A percentile compares a stretch with the other conserved stretches of the same genome.
Evolutionary conservation across 2,329 filamentous ascomycete species (phyloP).

Genomic region (Fusarium sp.): DNA sequence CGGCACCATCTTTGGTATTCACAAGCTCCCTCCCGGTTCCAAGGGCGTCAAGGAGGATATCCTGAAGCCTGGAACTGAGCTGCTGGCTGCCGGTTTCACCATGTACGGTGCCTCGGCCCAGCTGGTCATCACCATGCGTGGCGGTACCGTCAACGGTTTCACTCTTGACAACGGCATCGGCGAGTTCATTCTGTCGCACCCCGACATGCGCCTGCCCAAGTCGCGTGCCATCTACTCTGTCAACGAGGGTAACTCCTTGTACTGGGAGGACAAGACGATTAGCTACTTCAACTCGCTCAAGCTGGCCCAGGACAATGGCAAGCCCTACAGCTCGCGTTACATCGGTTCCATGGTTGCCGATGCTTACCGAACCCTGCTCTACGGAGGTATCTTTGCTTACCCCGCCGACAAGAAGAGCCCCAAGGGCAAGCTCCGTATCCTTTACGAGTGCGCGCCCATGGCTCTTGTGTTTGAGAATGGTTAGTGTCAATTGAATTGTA

Average conservation of each 20-base stretch:
- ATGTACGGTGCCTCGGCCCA: conserved; percentile 99
- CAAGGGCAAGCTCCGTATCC: conserved; percentile 96
- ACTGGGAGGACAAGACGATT: conserved; percentile 92
- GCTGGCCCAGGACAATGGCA: conserved; percentile 76
- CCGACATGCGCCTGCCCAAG: conserved; percentile 88
- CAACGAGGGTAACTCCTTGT: conserved; percentile 97
- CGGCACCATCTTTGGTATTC: conserved; percentile 95
- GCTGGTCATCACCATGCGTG: conserved; percentile 96
- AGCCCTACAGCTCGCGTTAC: conserved; percentile 95
- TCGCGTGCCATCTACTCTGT: conserved; percentile 92
- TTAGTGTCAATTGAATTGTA: conserved; percentile 57
- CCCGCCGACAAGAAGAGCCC: conserved; percentile 98
- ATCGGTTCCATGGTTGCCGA: conserved; percentile 99
- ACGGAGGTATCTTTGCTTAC: conserved; percentile 97
- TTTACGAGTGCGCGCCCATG: conserved; percentile 99
- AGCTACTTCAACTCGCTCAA: conserved; percentile 93
- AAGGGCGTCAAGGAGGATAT: conserved; percentile 85
- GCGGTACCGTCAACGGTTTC: conserved; percentile 93
- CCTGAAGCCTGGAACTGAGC: conserved; percentile 87
- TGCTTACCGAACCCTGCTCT: conserved; percentile 93
- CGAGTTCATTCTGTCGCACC: conserved; percentile 98
- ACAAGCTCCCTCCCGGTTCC: conserved; percentile 85
- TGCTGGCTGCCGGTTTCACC: conserved; percentile 96
- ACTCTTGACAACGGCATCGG: conserved; percentile 96
- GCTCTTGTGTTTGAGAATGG: conserved; percentile 99